These are phyloP conservation scores for Saturnispora sekii DNA, from an alignment of 805 yeast genomes.

Conservation along the genomic window DNA sequence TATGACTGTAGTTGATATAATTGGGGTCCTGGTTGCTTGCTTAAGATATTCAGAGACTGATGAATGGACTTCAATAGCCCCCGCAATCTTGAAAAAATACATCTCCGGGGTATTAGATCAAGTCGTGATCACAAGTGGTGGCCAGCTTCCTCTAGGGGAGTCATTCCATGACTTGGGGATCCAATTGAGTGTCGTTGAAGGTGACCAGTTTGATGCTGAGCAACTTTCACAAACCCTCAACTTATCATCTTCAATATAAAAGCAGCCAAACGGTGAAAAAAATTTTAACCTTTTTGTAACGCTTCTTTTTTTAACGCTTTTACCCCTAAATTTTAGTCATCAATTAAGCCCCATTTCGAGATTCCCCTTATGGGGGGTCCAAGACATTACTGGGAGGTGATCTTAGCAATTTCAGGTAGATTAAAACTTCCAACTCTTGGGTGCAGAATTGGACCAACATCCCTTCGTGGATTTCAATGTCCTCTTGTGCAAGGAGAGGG, in stretches of 20 bases:
- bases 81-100: too few species aligned
- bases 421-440: constrained; percentile 6
- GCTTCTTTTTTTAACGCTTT: constrained; percentile 6
- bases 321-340: constrained; percentile 3
- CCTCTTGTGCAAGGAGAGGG: constrained; percentile 10
- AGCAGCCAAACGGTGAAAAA: not conserved
- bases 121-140: not conserved
- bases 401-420: not conserved
- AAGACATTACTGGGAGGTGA: constrained; percentile 7
- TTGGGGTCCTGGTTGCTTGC: constrained; percentile 18
- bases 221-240: constrained; percentile 4
- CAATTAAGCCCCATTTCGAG: constrained; percentile 6
- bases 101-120: not conserved
- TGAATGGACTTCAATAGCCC: not conserved
- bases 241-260: not conserved
- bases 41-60: constrained; percentile 3
- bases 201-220: not conserved
- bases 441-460: constrained; percentile 8
- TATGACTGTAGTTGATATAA: constrained; percentile 49
- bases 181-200: not conserved
- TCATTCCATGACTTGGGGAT: not conserved
- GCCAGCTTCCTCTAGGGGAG: not conserved
- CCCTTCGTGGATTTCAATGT: constrained; percentile 10
- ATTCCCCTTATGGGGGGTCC: not conserved
- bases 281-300: not conserved